A percentile compares a stretch with the other conserved stretches of the same genome.
phyloP scores from a whole-genome alignment of 2,329 filamentous ascomycete genomes.

The Pestalotiopsis sp. region DNA sequence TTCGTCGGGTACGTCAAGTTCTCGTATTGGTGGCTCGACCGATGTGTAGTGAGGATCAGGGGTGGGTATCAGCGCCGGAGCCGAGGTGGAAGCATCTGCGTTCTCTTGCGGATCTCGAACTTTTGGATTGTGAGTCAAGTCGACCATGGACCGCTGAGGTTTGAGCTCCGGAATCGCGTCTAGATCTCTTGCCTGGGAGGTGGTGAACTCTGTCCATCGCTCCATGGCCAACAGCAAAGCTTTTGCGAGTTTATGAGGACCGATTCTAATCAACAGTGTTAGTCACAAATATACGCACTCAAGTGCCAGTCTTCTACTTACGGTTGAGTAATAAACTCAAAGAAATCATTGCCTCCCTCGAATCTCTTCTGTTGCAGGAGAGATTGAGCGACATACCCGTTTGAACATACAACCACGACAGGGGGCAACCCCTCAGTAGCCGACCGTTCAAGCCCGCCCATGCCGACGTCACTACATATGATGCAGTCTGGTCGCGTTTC shows the following conservation, averaged over 20 bases:
- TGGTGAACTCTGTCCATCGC: not conserved
- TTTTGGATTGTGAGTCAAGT: not conserved
- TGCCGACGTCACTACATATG: constrained; percentile 25
- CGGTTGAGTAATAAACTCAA: constrained; percentile 42
- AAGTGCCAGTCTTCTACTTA: constrained; percentile 22
- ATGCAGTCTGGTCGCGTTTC: constrained; percentile 23
- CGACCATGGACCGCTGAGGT: not conserved
- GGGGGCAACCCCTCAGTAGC: constrained; percentile 21
- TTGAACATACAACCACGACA: constrained; percentile 36
- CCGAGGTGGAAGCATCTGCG: not conserved
- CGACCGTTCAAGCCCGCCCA: no score
- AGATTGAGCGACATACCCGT: constrained; percentile 31
- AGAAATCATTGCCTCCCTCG: constrained; percentile 18
- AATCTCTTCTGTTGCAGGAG: not conserved
- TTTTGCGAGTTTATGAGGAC: constrained; percentile 39
- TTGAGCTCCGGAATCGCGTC: constrained; percentile 15
- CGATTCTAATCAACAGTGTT: constrained; percentile 26
- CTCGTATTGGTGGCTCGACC: no score
- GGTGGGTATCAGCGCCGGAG: not conserved
- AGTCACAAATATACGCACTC: not conserved
- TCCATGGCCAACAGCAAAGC: constrained; percentile 21
- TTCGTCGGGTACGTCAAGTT: no score
- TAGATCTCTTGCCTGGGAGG: not conserved
- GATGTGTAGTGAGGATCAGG: not conserved
- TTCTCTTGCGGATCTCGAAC: not conserved